phyloP scores from a whole-genome alignment of 805 yeast species.

The Candida peoriensis region DNA sequence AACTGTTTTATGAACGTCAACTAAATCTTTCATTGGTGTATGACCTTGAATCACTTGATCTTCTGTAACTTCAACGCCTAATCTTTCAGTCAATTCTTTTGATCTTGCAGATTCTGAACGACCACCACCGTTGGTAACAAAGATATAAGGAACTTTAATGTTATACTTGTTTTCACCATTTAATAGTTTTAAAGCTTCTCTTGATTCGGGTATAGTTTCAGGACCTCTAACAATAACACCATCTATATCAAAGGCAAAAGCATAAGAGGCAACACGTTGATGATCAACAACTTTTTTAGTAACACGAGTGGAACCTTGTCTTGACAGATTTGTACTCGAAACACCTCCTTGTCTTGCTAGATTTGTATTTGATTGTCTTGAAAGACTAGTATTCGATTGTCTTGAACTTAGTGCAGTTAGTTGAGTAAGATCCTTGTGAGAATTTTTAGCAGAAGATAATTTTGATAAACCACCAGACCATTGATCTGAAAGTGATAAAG shows the following conservation, averaged over 20 bases:
- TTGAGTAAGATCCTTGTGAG: slow-evolving; percentile 24
- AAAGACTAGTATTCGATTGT: not conserved
- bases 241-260: slow-evolving; percentile 90
- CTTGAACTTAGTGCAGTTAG: slow-evolving; percentile 21
- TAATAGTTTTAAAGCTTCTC: slow-evolving; percentile 62
- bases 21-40: slow-evolving; percentile 87
- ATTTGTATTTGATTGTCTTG: no score
- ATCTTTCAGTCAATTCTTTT: slow-evolving; percentile 57
- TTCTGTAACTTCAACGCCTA: slow-evolving; percentile 55
- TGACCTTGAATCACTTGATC: slow-evolving; percentile 90
- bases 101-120: slow-evolving; percentile 73
- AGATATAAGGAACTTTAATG: slow-evolving; percentile 75
- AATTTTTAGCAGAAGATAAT: slow-evolving; percentile 22
- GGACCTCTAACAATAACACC: slow-evolving; percentile 88
- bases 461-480: slow-evolving; percentile 43
- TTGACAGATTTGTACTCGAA: slow-evolving; percentile 15
- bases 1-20: slow-evolving; percentile 61
- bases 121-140: slow-evolving; percentile 93
- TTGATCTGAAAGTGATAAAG: slow-evolving; percentile 66
- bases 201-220: slow-evolving; percentile 76
- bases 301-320: slow-evolving; percentile 30
- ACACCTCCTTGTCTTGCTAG: no score
- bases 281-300: slow-evolving; percentile 57
- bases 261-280: slow-evolving; percentile 71
- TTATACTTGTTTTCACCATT: slow-evolving; percentile 75